These are phyloP conservation scores for Tulasnella sp. DNA, from an alignment of 768 basidiomycete genomes.

Conservation along the genomic window DNA sequence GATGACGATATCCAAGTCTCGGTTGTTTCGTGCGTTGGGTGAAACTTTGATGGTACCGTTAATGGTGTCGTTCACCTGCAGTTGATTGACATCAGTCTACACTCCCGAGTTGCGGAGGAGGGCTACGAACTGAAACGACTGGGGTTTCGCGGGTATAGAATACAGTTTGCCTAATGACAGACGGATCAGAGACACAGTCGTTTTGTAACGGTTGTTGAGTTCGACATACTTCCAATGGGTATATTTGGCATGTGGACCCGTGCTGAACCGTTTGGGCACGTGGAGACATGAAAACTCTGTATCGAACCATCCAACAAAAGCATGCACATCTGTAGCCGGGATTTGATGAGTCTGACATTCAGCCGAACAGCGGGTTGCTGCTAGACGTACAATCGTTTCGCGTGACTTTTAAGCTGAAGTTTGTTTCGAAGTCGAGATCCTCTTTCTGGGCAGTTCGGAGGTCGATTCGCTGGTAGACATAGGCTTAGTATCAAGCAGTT, in stretches of 20 bases:
- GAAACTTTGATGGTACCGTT: constrained; percentile 61
- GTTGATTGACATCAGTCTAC: not conserved
- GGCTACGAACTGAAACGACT: constrained; percentile 33
- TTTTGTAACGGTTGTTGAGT: not conserved
- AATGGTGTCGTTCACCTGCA: constrained; percentile 54
- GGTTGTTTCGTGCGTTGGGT: constrained; percentile 86
- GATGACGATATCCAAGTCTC: constrained; percentile 86
- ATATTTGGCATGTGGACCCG: constrained; percentile 94
- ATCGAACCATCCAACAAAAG: constrained; percentile 99
- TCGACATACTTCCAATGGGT: constrained; percentile 86
- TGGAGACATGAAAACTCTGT: constrained; percentile 91
- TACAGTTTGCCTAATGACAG: constrained; percentile 67
- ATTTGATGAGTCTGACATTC: not conserved
- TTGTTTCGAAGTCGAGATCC: constrained; percentile 74
- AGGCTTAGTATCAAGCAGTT: not conserved
- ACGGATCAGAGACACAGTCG: not conserved
- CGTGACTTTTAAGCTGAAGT: constrained; percentile 70
- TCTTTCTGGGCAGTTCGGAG: constrained; percentile 88
- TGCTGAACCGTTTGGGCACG: constrained; percentile 91
- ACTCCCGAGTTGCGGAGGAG: not conserved
- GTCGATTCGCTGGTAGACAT: constrained; percentile 58
- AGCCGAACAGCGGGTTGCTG: not conserved
- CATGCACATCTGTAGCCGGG: constrained; percentile 63
- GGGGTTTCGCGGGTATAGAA: constrained; percentile 86
- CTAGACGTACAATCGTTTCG: constrained; percentile 77